Percentiles rank a stretch among this genome's conserved stretches.
phyloP scores from a whole-genome alignment of 73 alveolate genomes.

The Effrenium voratum region DNA sequence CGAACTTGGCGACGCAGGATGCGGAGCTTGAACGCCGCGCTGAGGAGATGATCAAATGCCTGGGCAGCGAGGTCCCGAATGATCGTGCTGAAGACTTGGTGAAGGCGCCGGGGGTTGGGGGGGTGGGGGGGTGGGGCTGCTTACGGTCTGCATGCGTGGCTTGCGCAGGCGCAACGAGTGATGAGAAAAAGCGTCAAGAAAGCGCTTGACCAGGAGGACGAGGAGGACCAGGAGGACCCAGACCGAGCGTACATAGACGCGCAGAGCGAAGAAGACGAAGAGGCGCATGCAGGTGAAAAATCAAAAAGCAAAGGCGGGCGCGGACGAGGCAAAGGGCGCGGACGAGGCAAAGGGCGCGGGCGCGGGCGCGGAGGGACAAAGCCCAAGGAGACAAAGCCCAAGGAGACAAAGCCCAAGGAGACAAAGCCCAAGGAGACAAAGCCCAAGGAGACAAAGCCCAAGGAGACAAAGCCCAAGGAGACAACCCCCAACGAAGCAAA shows the following conservation, averaged over 20 bases:
- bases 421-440: not conserved
- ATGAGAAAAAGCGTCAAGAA: not conserved
- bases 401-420: not conserved
- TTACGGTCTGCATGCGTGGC: not conserved
- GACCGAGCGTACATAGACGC: not conserved
- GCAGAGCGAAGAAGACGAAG: not conserved
- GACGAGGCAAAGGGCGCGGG: not conserved
- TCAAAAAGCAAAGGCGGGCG: not conserved
- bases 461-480: not conserved
- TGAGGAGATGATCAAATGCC: not conserved
- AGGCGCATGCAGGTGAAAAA: not conserved
- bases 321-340: not conserved
- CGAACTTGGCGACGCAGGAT: not conserved
- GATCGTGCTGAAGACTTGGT: not conserved
- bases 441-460: not conserved
- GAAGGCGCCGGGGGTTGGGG: too few species aligned
- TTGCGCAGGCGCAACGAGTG: conserved; percentile 1
- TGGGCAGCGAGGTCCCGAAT: not conserved
- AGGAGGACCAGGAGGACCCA: not conserved
- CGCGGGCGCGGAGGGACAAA: not conserved
- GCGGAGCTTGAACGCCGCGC: not conserved
- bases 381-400: not conserved
- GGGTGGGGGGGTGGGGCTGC: too few species aligned
- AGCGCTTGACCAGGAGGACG: not conserved
- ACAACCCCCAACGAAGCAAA: not conserved